A percentile compares a stretch with the other conserved stretches of the same genome.
phyloP scores from a whole-genome alignment of 108 stramenopile species.

The Chaetoceros tenuissimus region DNA sequence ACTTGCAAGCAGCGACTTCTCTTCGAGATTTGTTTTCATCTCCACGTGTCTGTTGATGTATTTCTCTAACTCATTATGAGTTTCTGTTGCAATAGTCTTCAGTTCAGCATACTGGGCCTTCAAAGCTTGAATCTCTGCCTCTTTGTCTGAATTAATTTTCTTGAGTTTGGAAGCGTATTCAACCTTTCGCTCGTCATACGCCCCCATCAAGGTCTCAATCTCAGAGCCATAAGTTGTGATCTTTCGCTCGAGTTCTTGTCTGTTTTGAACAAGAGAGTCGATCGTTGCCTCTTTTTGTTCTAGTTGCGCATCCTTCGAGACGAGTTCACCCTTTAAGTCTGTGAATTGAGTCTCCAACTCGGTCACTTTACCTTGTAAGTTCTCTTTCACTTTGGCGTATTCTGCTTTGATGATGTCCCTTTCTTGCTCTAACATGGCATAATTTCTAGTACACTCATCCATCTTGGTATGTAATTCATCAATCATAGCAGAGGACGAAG shows the following conservation, averaged over 20 bases:
- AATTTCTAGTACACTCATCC: neutral
- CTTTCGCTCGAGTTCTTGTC: neutral
- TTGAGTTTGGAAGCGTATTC: neutral
- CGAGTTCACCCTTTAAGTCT: neutral
- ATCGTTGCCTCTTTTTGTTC: neutral
- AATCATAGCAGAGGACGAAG: neutral
- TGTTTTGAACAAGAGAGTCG: neutral
- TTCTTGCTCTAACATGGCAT: neutral
- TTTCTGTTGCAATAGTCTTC: neutral
- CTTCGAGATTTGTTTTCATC: neutral
- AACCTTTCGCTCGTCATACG: neutral
- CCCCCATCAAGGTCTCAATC: neutral
- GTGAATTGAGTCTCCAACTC: neutral
- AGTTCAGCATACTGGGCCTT: neutral
- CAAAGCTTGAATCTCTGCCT: neutral
- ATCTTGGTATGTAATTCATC: neutral
- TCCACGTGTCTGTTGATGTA: no score
- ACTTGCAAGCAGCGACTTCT: neutral
- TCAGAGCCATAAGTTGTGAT: neutral
- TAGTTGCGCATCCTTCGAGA: neutral
- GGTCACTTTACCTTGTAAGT: neutral
- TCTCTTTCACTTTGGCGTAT: neutral
- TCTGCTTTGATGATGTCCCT: neutral
- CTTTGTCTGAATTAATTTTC: neutral
- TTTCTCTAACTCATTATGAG: neutral